A percentile compares a stretch with the other conserved stretches of the same genome.
Evolutionary conservation across 2,329 filamentous ascomycete genomes (phyloP).

Genomic region (Aspergillus pseudotamarii): DNA sequence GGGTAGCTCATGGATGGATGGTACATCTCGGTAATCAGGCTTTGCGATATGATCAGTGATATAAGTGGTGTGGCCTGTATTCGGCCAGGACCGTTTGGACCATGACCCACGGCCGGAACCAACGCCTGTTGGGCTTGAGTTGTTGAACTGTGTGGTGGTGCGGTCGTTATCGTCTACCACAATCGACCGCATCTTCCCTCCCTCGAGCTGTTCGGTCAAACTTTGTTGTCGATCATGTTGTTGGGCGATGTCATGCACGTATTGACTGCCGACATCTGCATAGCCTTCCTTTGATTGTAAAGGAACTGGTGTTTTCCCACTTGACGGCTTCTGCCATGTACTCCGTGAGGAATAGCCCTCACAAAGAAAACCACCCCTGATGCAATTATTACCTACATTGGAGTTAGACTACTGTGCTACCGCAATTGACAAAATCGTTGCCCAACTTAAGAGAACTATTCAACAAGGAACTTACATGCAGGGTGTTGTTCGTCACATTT

Average conservation of each 20-base stretch:
- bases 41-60: conserved; percentile 43
- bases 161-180: conserved; percentile 50
- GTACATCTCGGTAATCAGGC: conserved; percentile 43
- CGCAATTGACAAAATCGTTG: not conserved
- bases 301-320: conserved; percentile 68
- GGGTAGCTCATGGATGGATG: conserved; percentile 44
- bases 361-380: conserved; percentile 86
- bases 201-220: conserved; percentile 42
- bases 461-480: conserved; percentile 67
- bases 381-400: conserved; percentile 77
- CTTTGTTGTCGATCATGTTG: conserved; percentile 41
- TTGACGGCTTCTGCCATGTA: conserved; percentile 76
- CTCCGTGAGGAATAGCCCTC: conserved; percentile 84
- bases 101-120: conserved; percentile 39
- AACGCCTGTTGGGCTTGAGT: conserved; percentile 42
- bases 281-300: conserved; percentile 79
- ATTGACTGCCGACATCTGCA: conserved; percentile 39
- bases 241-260: conserved; percentile 38
- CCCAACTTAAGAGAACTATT: conserved; percentile 6
- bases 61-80: conserved; percentile 40
- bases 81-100: conserved; percentile 44
- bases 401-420: conserved; percentile 13
- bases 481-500: conserved; percentile 96
- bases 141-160: conserved; percentile 40
- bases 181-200: conserved; percentile 50